These are phyloP conservation scores for Ochromonas danica DNA, from an alignment of 108 stramenopile genomes.

Conservation along the genomic window DNA sequence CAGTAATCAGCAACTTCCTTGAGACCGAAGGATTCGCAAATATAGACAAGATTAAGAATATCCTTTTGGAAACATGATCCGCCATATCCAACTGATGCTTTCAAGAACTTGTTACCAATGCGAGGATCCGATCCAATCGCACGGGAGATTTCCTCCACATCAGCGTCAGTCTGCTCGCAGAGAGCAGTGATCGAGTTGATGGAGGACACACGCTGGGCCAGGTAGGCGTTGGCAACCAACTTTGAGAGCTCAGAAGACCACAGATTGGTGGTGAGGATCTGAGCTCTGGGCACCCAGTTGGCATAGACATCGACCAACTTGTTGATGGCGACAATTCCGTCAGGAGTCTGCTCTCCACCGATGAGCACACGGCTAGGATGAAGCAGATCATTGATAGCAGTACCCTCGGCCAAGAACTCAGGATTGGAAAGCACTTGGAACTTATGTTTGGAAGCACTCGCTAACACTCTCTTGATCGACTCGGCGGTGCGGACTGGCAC, in stretches of 20 bases:
- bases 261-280: constrained; percentile 94
- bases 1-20: constrained; percentile 97
- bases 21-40: constrained; percentile 94
- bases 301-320: constrained; percentile 54
- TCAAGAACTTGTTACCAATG: constrained; percentile 94
- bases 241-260: constrained; percentile 99
- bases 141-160: constrained; percentile 88
- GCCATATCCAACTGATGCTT: constrained; percentile 89
- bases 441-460: constrained; percentile 71
- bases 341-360: constrained; percentile 89
- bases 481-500: constrained; percentile 98
- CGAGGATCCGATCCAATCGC: constrained; percentile 96
- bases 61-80: constrained; percentile 99
- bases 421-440: constrained; percentile 95
- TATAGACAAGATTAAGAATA: constrained; percentile 98
- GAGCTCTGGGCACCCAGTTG: constrained; percentile 88
- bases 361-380: constrained; percentile 93
- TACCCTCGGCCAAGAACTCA: constrained; percentile 99
- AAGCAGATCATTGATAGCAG: constrained; percentile 90
- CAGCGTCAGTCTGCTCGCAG: constrained; percentile 98
- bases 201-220: constrained; percentile 96
- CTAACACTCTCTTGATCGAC: constrained; percentile 87
- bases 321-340: constrained; percentile 67
- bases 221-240: constrained; percentile 98
- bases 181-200: constrained; percentile 99